Conservation (phyloP, 1,139 yeast species). For the Geotrichum carabidarum region DNA sequence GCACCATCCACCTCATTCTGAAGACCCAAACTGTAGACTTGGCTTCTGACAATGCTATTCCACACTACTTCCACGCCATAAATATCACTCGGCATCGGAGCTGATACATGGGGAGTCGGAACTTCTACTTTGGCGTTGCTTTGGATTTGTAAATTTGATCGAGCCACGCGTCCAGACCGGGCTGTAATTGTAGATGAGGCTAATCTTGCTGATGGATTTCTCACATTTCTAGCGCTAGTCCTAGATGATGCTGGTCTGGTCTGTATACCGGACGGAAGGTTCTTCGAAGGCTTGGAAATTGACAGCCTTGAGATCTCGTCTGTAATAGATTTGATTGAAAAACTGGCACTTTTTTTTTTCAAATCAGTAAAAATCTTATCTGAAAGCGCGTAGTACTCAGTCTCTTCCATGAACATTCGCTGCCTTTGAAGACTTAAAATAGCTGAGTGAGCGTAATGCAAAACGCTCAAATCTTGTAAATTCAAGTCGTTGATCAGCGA, state of each 20-base stretch:
- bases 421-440: constrained; percentile 28
- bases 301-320: constrained; percentile 20
- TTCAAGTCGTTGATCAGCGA: constrained; percentile 23
- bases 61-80: constrained; percentile 25
- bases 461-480: constrained; percentile 24
- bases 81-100: constrained; percentile 13
- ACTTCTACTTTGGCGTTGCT: background rate
- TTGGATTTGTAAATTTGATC: background rate
- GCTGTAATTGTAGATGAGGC: background rate
- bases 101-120: background rate
- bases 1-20: constrained; percentile 27
- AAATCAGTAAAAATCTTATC: constrained; percentile 23
- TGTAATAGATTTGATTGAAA: constrained; percentile 21
- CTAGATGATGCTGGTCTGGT: background rate
- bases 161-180: background rate
- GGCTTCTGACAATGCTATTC: constrained; percentile 26
- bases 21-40: constrained; percentile 26
- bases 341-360: constrained; percentile 19
- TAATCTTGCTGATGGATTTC: background rate
- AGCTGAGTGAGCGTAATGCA: constrained; percentile 27
- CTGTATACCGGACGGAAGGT: background rate
- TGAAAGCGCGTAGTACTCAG: constrained; percentile 26
- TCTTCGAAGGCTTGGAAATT: constrained; percentile 5
- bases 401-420: constrained; percentile 26
- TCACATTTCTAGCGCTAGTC: background rate